phyloP scores from a whole-genome alignment of 257 asterid species.

The Fraxinus pennsylvanica region DNA sequence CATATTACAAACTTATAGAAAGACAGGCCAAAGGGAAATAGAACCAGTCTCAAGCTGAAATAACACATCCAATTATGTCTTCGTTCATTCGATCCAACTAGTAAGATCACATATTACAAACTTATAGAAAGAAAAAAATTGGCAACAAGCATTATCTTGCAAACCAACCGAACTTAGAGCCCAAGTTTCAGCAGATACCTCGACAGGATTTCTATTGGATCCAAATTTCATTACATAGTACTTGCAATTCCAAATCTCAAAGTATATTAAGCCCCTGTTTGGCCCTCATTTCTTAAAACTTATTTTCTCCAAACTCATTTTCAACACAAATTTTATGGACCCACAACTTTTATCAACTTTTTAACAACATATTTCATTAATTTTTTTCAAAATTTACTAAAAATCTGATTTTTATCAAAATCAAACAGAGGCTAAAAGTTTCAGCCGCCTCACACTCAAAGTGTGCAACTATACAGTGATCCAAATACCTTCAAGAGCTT shows the following conservation, averaged over 20 bases:
- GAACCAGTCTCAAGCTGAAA: neutral
- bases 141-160: neutral
- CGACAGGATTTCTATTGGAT: too few relatives aligned
- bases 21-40: neutral
- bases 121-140: too few relatives aligned
- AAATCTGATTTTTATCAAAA: too few relatives aligned
- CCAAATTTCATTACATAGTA: neutral
- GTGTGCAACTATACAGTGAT: neutral
- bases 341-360: too few relatives aligned
- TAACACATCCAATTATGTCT: neutral
- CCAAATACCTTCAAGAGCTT: neutral
- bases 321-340: too few relatives aligned
- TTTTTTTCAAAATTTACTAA: too few relatives aligned
- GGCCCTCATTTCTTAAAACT: too few relatives aligned
- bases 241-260: neutral
- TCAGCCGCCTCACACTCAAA: neutral
- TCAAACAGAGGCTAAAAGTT: too few relatives aligned
- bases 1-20: neutral
- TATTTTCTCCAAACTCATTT: too few relatives aligned
- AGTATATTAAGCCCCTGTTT: neutral
- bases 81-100: neutral
- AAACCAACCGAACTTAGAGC: neutral
- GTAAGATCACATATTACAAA: neutral
- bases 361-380: too few relatives aligned
- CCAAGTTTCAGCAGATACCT: neutral